phyloP scores from a whole-genome alignment of 1,139 yeast species.

The Yamadazyma taylorii region DNA sequence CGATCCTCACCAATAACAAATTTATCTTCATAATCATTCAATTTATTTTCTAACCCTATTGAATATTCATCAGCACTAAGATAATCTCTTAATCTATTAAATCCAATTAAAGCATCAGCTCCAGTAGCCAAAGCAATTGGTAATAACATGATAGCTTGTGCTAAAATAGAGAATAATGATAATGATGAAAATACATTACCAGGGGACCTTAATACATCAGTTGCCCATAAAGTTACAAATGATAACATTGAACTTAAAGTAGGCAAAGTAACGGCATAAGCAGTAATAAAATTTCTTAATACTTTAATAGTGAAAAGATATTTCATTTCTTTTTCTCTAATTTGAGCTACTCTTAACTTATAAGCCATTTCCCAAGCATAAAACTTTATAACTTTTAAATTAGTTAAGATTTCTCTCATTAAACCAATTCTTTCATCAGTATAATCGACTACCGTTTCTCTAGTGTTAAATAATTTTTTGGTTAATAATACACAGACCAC shows the following conservation, averaged over 20 bases:
- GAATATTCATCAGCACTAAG: constrained; percentile 40
- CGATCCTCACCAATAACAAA: constrained; percentile 22
- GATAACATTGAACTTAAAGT: constrained; percentile 41
- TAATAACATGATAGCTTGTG: constrained; percentile 51
- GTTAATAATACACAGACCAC: constrained; percentile 39
- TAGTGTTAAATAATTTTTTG: constrained; percentile 32
- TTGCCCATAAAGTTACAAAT: constrained; percentile 47
- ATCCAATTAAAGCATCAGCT: constrained; percentile 55
- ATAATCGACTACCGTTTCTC: constrained; percentile 40
- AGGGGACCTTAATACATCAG: constrained; percentile 33
- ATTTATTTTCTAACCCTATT: constrained; percentile 22
- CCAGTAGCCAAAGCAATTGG: constrained; percentile 57
- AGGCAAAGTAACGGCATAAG: constrained; percentile 48
- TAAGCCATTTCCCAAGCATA: constrained; percentile 53
- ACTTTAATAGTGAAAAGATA: constrained; percentile 44
- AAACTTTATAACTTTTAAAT: constrained; percentile 45
- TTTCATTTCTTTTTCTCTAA: constrained; percentile 42
- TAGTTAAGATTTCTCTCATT: constrained; percentile 45
- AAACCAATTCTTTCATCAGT: constrained; percentile 45
- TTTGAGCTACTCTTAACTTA: constrained; percentile 33
- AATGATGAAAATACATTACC: constrained; percentile 53
- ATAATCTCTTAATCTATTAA: constrained; percentile 45
- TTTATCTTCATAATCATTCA: constrained; percentile 17
- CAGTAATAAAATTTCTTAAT: constrained; percentile 45
- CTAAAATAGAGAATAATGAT: constrained; percentile 51